phyloP scores from a whole-genome alignment of 768 basidiomycete genomes.

The Russula earlei region DNA sequence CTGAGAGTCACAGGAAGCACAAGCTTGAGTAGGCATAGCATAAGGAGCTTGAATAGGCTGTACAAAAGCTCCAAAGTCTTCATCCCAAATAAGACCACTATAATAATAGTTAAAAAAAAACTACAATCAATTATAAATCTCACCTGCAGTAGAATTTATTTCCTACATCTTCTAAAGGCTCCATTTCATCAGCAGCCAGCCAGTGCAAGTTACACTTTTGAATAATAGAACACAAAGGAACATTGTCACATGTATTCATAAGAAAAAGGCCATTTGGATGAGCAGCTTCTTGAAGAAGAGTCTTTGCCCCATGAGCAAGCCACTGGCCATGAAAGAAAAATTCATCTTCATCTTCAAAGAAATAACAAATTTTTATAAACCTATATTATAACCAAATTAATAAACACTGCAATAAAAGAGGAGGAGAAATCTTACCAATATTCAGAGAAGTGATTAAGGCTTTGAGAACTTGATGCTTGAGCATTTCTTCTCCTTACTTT shows the following conservation, averaged over 20 bases:
- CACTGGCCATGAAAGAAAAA: slow-evolving; percentile 67
- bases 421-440: slow-evolving; percentile 63
- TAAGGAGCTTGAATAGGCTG: slow-evolving; percentile 33
- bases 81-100: slow-evolving; percentile 44
- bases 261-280: slow-evolving; percentile 53
- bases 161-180: slow-evolving; percentile 36
- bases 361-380: slow-evolving; percentile 62
- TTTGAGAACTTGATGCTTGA: slow-evolving; percentile 32
- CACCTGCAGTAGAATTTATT: slow-evolving; percentile 52
- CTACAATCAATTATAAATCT: background rate
- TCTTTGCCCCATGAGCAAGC: slow-evolving; percentile 58
- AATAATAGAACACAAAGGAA: slow-evolving; percentile 45
- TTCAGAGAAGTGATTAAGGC: slow-evolving; percentile 48
- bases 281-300: slow-evolving; percentile 54
- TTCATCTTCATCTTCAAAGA: slow-evolving; percentile 38
- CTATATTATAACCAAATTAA: slow-evolving; percentile 27
- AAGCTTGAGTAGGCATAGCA: slow-evolving; percentile 24
- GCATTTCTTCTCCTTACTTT: slow-evolving; percentile 34
- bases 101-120: background rate
- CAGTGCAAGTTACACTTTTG: slow-evolving; percentile 45
- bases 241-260: slow-evolving; percentile 47
- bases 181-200: slow-evolving; percentile 34
- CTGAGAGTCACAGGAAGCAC: slow-evolving; percentile 5
- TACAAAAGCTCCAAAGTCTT: slow-evolving; percentile 36
- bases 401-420: background rate